Conservation (phyloP, 2,329 filamentous ascomycete species). For the Rhynchosporium agropyri region DNA sequence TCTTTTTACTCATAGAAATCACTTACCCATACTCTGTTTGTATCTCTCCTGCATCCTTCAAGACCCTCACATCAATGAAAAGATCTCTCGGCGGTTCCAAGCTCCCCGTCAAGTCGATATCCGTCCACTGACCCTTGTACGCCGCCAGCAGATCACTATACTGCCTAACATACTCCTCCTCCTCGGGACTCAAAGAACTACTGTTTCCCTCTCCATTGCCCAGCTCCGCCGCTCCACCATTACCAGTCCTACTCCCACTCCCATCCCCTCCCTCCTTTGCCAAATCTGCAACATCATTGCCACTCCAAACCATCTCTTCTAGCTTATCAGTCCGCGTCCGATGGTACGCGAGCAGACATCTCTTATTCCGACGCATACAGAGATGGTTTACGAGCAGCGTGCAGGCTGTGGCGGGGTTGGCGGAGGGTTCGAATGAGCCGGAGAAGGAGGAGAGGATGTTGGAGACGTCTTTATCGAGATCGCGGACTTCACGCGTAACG, state of each 20-base stretch:
- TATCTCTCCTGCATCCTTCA: constrained; percentile 97
- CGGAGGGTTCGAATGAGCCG: constrained; percentile 83
- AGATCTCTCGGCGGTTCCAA: constrained; percentile 92
- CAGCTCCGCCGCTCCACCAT: constrained; percentile 35
- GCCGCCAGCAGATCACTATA: constrained; percentile 92
- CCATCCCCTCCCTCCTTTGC: constrained; percentile 54
- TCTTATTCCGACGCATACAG: constrained; percentile 93
- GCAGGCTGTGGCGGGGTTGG: constrained; percentile 82
- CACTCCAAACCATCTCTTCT: constrained; percentile 92
- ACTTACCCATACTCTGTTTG: constrained; percentile 97
- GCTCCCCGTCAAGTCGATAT: constrained; percentile 92
- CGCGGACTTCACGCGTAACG: constrained; percentile 88
- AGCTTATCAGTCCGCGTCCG: constrained; percentile 86
- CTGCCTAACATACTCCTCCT: constrained; percentile 92
- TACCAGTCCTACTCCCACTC: constrained; percentile 41
- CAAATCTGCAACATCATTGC: constrained; percentile 78
- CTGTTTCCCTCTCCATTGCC: constrained; percentile 55
- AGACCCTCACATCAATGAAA: constrained; percentile 93
- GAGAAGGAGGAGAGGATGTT: constrained; percentile 80
- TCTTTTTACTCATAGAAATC: neutral
- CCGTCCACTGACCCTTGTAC: constrained; percentile 98
- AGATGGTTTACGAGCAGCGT: constrained; percentile 91
- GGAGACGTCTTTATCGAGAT: constrained; percentile 84
- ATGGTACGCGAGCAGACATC: constrained; percentile 93
- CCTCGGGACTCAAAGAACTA: constrained; percentile 88